Evolutionary conservation across 768 basidiomycete species (phyloP).

Genomic region (Tulasnella sp.): DNA sequence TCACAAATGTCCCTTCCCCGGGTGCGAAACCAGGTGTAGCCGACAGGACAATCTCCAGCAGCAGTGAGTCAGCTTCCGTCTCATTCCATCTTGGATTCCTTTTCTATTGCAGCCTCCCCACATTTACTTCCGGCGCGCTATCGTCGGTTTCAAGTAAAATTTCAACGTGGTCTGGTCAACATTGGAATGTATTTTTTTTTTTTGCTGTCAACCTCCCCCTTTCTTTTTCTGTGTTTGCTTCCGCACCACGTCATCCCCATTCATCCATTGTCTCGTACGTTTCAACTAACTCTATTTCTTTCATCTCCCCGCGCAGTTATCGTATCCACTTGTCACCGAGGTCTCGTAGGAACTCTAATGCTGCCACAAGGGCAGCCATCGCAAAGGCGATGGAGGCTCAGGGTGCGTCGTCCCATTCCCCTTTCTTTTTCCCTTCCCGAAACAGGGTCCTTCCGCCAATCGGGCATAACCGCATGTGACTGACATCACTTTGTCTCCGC

Average conservation of each 20-base stretch:
- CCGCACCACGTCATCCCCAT: neutral
- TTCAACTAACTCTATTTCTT: neutral
- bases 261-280: neutral
- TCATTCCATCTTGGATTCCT: neutral
- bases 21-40: constrained; percentile 83
- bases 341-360: constrained; percentile 51
- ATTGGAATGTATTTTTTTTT: neutral
- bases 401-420: constrained; percentile 1
- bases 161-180: neutral
- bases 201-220: neutral
- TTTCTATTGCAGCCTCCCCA: neutral
- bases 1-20: constrained; percentile 91
- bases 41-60: constrained; percentile 78
- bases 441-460: no score
- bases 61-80: constrained; percentile 33
- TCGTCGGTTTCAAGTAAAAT: neutral
- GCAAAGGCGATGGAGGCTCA: constrained; percentile 30
- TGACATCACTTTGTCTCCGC: neutral
- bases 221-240: neutral
- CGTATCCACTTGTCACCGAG: constrained; percentile 74
- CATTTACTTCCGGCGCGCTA: neutral
- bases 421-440: neutral
- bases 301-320: constrained; percentile 38
- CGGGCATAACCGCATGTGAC: no score
- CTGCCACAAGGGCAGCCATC: constrained; percentile 46